Base-by-base conservation (phyloP, 306 rosid species). In the Coriaria nepalensis region DNA sequence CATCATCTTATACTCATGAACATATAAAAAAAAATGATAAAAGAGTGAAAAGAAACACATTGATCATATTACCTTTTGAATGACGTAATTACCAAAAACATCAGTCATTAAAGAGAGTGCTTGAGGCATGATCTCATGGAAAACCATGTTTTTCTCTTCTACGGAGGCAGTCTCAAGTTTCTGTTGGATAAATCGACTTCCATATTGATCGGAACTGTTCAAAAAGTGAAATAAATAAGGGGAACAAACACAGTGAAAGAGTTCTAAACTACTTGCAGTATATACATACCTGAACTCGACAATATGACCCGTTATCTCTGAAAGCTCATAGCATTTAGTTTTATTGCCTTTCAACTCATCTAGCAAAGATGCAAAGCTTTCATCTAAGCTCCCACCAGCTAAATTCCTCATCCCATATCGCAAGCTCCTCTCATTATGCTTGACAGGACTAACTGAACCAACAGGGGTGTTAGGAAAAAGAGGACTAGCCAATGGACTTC, bases 11-110 rank as follows among this genome's bases (percentile, higher is more conserved):
- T 37, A 9, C 56, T 52, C 10, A 13, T 35, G 2, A 35, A 35
- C 45, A 60, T 50, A 32, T 32, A 14, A 15, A 20, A 6, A 55
- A 47, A 36, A 13, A 32, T 33, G 59, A 34, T 10, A 7, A 50
- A 35, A 42, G 32, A 15, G 47, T 13, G 8, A 60, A 47, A 55
- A 13, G 56, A 14, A 43, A 8, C 8, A 47, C 15, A 6, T 20
- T 20, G 29, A 20, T 20, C 29, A 20, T 10, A 40, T 68, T 70
- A 88, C 97, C 97, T 88, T 83, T 66, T 88, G 96, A 68, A 88
- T 80, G 62, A 88, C 95, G 60, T 88, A 88, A 70, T 88, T 88
- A 65, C 96, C 96, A 47, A 88, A 88, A 49, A 88, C 96, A 36
- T 88, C 96, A 11, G 95, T 88, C 96, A 83, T 88, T 68, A 88